Evolutionary conservation across 2,329 filamentous ascomycete genomes (phyloP), one percentile per base, ranked within the genome.

Genomic region (Coniochaeta sp.): DNA sequence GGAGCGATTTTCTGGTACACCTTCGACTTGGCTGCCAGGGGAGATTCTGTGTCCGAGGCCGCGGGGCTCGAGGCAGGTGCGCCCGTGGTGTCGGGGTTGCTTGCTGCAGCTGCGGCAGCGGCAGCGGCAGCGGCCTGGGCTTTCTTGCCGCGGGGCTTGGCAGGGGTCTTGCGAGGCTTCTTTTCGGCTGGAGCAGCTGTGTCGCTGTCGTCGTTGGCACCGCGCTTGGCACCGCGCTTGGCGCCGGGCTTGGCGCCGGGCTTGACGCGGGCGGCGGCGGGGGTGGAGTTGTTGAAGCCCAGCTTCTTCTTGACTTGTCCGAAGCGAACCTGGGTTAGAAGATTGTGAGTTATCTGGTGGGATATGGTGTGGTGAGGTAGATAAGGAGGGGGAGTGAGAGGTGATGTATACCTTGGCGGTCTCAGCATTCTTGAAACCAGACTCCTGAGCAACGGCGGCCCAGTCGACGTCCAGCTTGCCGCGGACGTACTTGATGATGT

Each of bases 291-390:
- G n/a, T 12, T 6, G 35, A 75, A 65, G 3, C 70, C 69, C 1
- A 74, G 64, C 62, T 77, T 76, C 45, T 67, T 65, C 61, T 73
- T 78, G 54, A 79, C 71, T 53, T 79, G 75, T 3, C 72, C 68
- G 52, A 73, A 80, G 45, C 77, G 73, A 33, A 71, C 68, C 67
- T 74, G 1, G 4, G 4, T 24, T n/a, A n/a, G n/a, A n/a, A n/a
- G n/a, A n/a, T n/a, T n/a, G n/a, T n/a, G n/a, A n/a, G n/a, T n/a
- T n/a, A n/a, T n/a, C n/a, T n/a, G n/a, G n/a, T n/a, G n/a, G n/a
- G n/a, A n/a, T n/a, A n/a, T n/a, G n/a, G n/a, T n/a, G n/a, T n/a
- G n/a, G n/a, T n/a, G n/a, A n/a, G n/a, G n/a, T n/a, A n/a, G n/a
- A n/a, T n/a, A n/a, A n/a, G n/a, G n/a, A n/a, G n/a, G n/a, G n/a